These are phyloP conservation scores for Globisporangium heterothallicum DNA, from an alignment of 352 stramenopile genomes.

Conservation along the genomic window DNA sequence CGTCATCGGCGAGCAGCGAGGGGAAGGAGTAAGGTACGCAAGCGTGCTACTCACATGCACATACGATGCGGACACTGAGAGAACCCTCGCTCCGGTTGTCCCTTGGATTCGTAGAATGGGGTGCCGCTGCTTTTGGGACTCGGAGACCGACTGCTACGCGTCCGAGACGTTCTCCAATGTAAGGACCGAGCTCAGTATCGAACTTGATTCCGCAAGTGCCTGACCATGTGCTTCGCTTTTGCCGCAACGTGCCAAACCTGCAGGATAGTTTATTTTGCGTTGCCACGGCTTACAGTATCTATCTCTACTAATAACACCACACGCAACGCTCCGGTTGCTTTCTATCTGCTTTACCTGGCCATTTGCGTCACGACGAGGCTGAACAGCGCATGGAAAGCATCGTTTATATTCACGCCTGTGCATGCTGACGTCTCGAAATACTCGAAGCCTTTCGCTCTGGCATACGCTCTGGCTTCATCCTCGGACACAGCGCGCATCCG, in stretches of 20 bases:
- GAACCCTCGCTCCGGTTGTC: background rate
- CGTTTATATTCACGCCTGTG: conserved; percentile 78
- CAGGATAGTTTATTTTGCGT: conserved; percentile 89
- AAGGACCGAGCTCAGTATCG: conserved; percentile 3
- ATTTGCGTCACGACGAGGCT: conserved; percentile 45
- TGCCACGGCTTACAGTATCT: conserved; percentile 83
- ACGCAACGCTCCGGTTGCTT: background rate
- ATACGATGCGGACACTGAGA: too few relatives aligned
- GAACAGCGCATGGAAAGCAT: conserved; percentile 85
- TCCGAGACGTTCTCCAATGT: conserved; percentile 89
- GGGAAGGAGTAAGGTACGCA: conserved; percentile 74
- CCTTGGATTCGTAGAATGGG: conserved; percentile 55
- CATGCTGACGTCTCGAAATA: conserved; percentile 93
- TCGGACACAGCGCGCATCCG: conserved; percentile 66
- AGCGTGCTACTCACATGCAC: too few relatives aligned
- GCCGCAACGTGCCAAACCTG: background rate
- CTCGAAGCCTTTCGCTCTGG: conserved; percentile 64
- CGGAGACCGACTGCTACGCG: conserved; percentile 85
- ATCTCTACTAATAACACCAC: conserved; percentile 63
- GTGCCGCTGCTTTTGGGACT: conserved; percentile 88
- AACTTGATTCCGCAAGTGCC: background rate
- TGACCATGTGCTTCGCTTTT: background rate
- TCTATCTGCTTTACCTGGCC: conserved; percentile 13
- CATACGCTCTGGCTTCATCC: conserved; percentile 75
- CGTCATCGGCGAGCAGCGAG: conserved; percentile 86